Evolutionary conservation across 257 asterid genomes (phyloP).

Genomic region (Striga asiatica): DNA sequence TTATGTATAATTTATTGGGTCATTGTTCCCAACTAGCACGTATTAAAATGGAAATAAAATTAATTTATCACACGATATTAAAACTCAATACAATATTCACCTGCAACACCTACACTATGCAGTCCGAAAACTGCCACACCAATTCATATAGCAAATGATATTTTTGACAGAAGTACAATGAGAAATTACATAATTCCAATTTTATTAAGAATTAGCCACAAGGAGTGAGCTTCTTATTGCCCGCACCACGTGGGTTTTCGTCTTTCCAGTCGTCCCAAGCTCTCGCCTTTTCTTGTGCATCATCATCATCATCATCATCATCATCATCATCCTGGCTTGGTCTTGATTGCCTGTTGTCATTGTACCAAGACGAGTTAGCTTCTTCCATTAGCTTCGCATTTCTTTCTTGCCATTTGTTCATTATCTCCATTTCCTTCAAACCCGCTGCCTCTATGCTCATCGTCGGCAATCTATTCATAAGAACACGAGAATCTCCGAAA

Average conservation of each 20-base stretch:
- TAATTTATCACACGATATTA: too few species aligned
- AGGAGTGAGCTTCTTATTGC: slow-evolving; percentile 95
- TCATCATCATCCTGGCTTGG: slow-evolving; percentile 59
- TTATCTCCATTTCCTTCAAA: slow-evolving; percentile 86
- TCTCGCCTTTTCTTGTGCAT: slow-evolving; percentile 85
- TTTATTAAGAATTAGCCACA: slow-evolving; percentile 58
- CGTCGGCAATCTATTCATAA: slow-evolving; percentile 57
- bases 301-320: slow-evolving; percentile 67
- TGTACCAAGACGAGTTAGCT: slow-evolving; percentile 88
- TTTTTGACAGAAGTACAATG: too few species aligned
- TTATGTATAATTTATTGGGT: too few species aligned
- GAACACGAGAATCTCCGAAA: background rate
- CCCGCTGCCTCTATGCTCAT: slow-evolving; percentile 99
- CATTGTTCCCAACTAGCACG: too few species aligned
- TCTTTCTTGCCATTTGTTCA: slow-evolving; percentile 88
- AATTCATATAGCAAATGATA: too few species aligned
- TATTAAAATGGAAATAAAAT: too few species aligned
- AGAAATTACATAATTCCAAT: too few species aligned
- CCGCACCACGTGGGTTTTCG: slow-evolving; percentile 96
- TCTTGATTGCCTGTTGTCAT: slow-evolving; percentile 31
- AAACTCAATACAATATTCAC: too few species aligned
- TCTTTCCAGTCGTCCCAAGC: slow-evolving; percentile 99
- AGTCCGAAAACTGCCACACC: too few species aligned
- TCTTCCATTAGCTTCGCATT: slow-evolving; percentile 71
- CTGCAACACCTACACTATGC: too few species aligned